A percentile compares a stretch with the other conserved stretches of the same genome.
Evolutionary conservation across 176 grass and related monocot species (phyloP).

Genomic region (Puccinellia tenuiflora): DNA sequence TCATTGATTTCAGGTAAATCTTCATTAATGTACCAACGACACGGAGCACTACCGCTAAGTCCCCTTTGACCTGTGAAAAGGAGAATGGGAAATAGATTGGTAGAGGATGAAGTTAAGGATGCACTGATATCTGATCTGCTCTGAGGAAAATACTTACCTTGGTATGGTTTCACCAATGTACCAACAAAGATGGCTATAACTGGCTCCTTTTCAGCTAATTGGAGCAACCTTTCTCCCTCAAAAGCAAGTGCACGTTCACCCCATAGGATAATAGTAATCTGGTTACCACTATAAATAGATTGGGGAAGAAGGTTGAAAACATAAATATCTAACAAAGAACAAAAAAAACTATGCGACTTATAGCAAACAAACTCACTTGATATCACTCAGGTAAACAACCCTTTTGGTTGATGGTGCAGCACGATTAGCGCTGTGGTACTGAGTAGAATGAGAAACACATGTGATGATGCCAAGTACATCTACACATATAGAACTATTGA

Average conservation of each 20-base stretch:
- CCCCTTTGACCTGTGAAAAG: background rate
- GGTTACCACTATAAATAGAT: background rate
- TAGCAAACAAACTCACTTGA: background rate
- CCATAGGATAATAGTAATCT: background rate
- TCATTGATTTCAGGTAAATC: background rate
- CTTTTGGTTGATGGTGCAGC: background rate
- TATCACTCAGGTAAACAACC: background rate
- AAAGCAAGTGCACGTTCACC: background rate
- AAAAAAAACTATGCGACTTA: background rate
- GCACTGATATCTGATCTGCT: too few relatives aligned
- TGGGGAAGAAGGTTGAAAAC: too few relatives aligned
- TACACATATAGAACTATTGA: background rate
- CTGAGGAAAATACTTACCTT: background rate
- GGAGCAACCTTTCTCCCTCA: background rate
- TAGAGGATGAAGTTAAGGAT: too few relatives aligned
- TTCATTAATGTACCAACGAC: background rate
- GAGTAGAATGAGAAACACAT: background rate
- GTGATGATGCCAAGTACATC: background rate
- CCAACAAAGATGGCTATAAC: background rate
- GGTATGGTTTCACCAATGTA: background rate
- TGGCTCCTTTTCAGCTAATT: background rate
- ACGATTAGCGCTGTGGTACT: background rate
- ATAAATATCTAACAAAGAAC: background rate
- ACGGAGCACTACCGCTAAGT: background rate
- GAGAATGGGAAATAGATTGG: too few relatives aligned